Evolutionary conservation across 2,329 filamentous ascomycete genomes (phyloP).

Genomic region (Neonectria magnoliae): DNA sequence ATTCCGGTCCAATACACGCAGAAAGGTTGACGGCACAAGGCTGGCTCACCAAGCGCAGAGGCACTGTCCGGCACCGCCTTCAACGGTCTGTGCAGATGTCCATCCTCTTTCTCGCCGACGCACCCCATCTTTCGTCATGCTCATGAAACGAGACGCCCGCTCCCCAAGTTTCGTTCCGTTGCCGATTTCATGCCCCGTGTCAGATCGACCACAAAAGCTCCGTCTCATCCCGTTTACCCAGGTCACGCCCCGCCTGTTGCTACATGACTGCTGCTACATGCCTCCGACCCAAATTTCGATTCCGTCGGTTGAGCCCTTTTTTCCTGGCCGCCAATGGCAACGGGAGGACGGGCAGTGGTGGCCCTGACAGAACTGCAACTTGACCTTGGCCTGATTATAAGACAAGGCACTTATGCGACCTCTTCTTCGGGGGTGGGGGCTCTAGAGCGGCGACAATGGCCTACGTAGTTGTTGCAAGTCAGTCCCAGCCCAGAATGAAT

Average conservation of each 20-base stretch:
- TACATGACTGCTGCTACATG: slow-evolving; percentile 27
- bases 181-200: slow-evolving; percentile 32
- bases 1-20: slow-evolving; percentile 34
- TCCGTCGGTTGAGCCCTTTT: slow-evolving; percentile 26
- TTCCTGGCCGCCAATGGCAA: slow-evolving; percentile 23
- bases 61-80: slow-evolving; percentile 17
- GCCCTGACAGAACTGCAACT: slow-evolving; percentile 21
- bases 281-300: slow-evolving; percentile 28
- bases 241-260: slow-evolving; percentile 28
- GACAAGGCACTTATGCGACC: slow-evolving; percentile 74
- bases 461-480: slow-evolving; percentile 56
- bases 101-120: slow-evolving; percentile 25
- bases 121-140: slow-evolving; percentile 26
- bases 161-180: slow-evolving; percentile 38
- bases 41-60: slow-evolving; percentile 30
- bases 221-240: slow-evolving; percentile 26
- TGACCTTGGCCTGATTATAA: slow-evolving; percentile 58
- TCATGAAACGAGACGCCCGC: slow-evolving; percentile 35
- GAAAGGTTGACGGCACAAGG: slow-evolving; percentile 25
- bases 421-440: slow-evolving; percentile 85
- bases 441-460: slow-evolving; percentile 96
- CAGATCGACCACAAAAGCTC: slow-evolving; percentile 28
- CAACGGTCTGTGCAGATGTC: slow-evolving; percentile 12
- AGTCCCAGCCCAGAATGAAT: slow-evolving; percentile 14
- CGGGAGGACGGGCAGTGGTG: slow-evolving; percentile 29